These are phyloP conservation scores for Penicillium subrubescens DNA, from an alignment of 495 filamentous ascomycete species.

Conservation along the genomic window DNA sequence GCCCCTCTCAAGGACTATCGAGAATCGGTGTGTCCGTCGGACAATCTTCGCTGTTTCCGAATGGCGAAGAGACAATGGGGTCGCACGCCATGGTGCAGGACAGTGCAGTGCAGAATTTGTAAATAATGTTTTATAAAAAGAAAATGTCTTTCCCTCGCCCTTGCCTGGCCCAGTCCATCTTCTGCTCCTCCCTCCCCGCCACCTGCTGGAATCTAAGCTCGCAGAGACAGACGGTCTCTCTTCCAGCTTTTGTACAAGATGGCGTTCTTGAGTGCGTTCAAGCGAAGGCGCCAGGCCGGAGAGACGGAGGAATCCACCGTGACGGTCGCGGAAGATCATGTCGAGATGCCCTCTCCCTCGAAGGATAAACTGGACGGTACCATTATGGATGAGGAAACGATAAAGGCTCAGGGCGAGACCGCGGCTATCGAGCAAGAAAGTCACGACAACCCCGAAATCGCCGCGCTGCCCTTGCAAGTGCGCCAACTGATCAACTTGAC, in stretches of 20 bases:
- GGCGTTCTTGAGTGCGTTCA: conserved; percentile 12
- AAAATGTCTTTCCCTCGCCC: not conserved
- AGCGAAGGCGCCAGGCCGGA: conserved; percentile 2
- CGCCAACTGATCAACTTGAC: conserved; percentile 54
- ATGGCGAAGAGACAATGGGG: conserved; percentile 6
- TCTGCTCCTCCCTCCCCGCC: not conserved
- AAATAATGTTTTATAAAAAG: not conserved
- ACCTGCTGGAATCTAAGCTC: conserved; percentile 1
- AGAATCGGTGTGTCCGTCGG: not conserved
- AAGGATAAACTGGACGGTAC: conserved; percentile 8
- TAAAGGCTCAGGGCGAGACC: conserved; percentile 21
- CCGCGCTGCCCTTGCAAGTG: conserved; percentile 49
- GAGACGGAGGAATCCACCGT: not conserved
- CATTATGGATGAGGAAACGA: conserved; percentile 24
- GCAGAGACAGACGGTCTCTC: conserved; percentile 1
- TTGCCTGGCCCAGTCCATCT: not conserved
- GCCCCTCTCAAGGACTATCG: not conserved
- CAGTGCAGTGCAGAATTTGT: not conserved
- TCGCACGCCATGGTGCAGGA: conserved; percentile 13
- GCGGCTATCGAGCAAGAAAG: conserved; percentile 33
- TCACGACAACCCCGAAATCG: conserved; percentile 50
- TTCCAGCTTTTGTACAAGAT: conserved; percentile 1
- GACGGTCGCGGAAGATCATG: not conserved
- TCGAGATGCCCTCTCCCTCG: not conserved
- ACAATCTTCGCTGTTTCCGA: conserved; percentile 4